Base-by-base conservation (phyloP, 116 monocot species). In the Iris pallida region DNA sequence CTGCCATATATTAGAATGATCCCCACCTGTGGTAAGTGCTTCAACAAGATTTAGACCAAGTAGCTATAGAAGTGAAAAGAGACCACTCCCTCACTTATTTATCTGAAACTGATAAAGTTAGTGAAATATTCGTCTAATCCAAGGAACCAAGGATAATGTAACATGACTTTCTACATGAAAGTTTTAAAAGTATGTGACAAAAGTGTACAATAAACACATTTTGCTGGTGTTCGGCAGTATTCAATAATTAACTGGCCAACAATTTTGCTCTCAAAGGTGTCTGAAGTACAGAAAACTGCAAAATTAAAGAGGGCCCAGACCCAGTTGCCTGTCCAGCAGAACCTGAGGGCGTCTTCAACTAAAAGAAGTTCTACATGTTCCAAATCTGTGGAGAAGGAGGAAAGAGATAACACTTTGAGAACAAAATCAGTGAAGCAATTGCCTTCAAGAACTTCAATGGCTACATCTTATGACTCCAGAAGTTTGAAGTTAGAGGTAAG, bases 281-380 rank as follows among this genome's bases (percentile, higher is more conserved):
- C 53, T 54, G 53, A 67, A 62, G 41, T 79, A 68, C 68, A 77
- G 49, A 85, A 83, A 66, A 14, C 46, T 55, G 19, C 65, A 44
- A 82, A 73, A 70, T 41, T 41, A 68, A 80, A 19, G 17, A 44
- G 41, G 52, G 20, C 44, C 16, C 42, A 55, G 18, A 42, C 44
- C 16, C 42, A 55, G 18, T 63, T 16, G 13, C 49, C 68, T 59
- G 68, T 15, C 58, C 16, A 47, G 19, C 68, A 72, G 64, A 68
- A 19, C 51, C 19, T 64, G 11, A 62, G 42, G 61, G 81, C 42
- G 65, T 4, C 59, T 64, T 78, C 78, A 63, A 16, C 15, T 61
- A 76, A 64, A 40, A 73, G 68, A 47, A 66, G 53, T 58, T 65
- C 48, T 74, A 8, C 68, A 68, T 52, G 57, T 57, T 59, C 71